Base-by-base conservation (phyloP, 192 early-diverging fungal species). In the Coemansia aciculifera region DNA sequence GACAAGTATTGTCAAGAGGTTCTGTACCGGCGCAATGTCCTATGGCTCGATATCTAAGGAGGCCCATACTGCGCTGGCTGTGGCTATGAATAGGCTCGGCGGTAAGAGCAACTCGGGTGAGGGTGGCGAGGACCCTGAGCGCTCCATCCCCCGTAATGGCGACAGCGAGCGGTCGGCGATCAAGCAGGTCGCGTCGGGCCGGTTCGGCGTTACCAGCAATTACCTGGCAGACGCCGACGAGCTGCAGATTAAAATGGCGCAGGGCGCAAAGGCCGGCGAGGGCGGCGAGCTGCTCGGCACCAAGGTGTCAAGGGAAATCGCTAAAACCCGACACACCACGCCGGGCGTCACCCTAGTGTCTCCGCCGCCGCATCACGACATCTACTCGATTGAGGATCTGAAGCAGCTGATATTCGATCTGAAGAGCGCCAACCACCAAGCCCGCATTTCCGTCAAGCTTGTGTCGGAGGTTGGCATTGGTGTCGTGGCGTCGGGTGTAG, bases 81-180 rank as follows among this genome's bases (percentile, higher is more conserved):
- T 91, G 65, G 97, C 97, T 17, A 98, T 99, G 97, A 99, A 99
- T 85, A 71, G 82, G 52, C 79, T 99, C 8, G 95, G 95, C 66
- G 97, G 97, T 63, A 99, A 99, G 86, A 94, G 92, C 77, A 99
- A 98, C 86, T 97, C 96, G 65, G 97, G 97, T 54, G 97, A 99
- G 80, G 97, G 97, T 65, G 97, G 97, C 68, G 97, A 99, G 78
- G 94, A 99, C 66, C 90, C 94, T 15, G 83, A 79, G 63, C 89
- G 97, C 24, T 97, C 95, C 3, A 79, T 84, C 8, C 86, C 86
- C 27, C 64, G 80, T 13, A 90, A 95, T 64, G 95, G 95, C 44
- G 88, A 88, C 62, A 90, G 87, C 34, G 85, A 90, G 83, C 91
- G 97, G 27, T 95, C 94, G 8, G 91, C 97, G 7, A 99, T 99